Evolutionary conservation across 2,329 filamentous ascomycete genomes (phyloP), one percentile per base, ranked within the genome.

Genomic region (Fusarium clavum): DNA sequence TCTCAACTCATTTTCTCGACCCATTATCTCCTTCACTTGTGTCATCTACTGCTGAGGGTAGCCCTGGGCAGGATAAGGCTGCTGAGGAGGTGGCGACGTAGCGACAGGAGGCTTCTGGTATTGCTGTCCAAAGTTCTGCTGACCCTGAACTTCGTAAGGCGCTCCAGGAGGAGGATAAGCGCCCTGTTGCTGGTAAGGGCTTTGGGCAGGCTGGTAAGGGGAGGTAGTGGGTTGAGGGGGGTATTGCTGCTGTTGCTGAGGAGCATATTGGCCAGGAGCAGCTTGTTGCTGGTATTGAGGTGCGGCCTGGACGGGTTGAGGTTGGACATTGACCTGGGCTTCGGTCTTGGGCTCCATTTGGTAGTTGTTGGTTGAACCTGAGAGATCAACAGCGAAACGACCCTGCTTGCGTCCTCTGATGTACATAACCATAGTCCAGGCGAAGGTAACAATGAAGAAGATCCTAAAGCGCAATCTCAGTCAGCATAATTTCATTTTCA

Each of bases 401-500:
- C 79, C 79, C 13, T 80, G 59, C 73, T 81, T 83, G 61, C 81
- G 81, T n/a, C 76, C 79, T 1, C 70, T 64, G 40, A 82, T 54
- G 70, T 79, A 82, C 63, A 74, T 70, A 25, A 80, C 51, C 8
- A 81, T 56, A 30, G 77, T 79, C 76, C 77, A 81, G 57, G 76
- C 74, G 27, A 82, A 80, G 34, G 78, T 77, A 12, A 73, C 77
- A 34, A 82, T 77, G 63, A 81, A 83, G 11, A 82, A 74, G 22
- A 83, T 57, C 76, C 81, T 83, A 5, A 24, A n/a, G 3, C 1
- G 0, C 3, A 44, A 5, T 4, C 49, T 67, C 48, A 74, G 68
- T 34, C 27, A 62, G 24, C 14, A 18, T 9, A 18, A 2, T 4
- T n/a, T 7, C 8, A 0, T 14, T 5, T 30, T 20, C 8, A 3